Evolutionary conservation across 2,329 filamentous ascomycete species (phyloP), one percentile per base, ranked within the genome.

Genomic region (Trichoderma simmonsii): DNA sequence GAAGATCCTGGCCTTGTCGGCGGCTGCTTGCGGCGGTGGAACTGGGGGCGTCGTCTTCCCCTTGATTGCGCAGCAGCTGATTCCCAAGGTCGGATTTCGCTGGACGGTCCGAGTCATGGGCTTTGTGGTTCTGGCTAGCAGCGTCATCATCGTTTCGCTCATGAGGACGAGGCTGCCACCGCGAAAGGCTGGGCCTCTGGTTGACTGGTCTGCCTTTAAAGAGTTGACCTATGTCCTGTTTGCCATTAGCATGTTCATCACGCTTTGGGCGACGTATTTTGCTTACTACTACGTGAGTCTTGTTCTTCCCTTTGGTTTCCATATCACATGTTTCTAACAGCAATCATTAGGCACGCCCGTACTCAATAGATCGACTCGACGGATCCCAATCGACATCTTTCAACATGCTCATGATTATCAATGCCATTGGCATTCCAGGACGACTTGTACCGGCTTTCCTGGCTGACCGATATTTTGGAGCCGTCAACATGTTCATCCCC

Each of bases 21-120:
- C 90, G 8, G 84, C 85, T 11, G 88, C 89, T 0, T 86, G 86
- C 0, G 91, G 91, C 1, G 88, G 88, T 30, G 86, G 86, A 0
- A 87, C 87, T 0, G 91, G 91, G 1, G 90, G 90, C 0, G 81
- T 92, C 26, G 83, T 92, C 3, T 93, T 90, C 76, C 90, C 91
- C 0, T 82, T 88, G 2, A 84, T 89, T 21, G 83, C 87, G 1
- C 82, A 85, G 75, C 85, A 89, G 69, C 79, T 92, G 12, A 80
- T 91, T 2, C 87, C 89, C 0, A 83, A 82, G 21, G 80, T 92
- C 4, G 90, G 90, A 0, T 92, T 91, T 76, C 83, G 84, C 0
- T 92, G 90, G 89, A 90, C 90, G 0, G 85, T 91, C n/a, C 83
- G 90, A 0, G 84, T 86, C 0, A 84, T 91, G 73, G 90, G 87